phyloP scores from a whole-genome alignment of 1,284 basidiomycete species.

The Tylopilus sp. region DNA sequence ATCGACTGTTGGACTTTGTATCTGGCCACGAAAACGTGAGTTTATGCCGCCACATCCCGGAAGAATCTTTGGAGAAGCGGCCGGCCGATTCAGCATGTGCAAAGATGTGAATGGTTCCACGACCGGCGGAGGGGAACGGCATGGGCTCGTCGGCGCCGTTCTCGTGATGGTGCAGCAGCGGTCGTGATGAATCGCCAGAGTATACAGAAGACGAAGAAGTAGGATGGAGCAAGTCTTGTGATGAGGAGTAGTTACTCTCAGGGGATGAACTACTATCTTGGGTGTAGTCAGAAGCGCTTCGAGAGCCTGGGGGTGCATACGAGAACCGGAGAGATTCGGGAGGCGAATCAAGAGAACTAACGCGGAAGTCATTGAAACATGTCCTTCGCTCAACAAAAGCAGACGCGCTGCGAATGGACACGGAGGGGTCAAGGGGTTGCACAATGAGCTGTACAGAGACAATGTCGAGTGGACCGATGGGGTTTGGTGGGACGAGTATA shows the following conservation, averaged over 20 bases:
- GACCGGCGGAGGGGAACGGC: slow-evolving; percentile 22
- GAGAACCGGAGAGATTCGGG: slow-evolving; percentile 21
- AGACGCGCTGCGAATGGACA: slow-evolving; percentile 51
- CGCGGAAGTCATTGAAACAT: slow-evolving; percentile 40
- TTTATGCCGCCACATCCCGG: slow-evolving; percentile 58
- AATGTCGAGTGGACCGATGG: slow-evolving; percentile 55
- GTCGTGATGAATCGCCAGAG: slow-evolving; percentile 37
- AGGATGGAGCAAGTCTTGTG: slow-evolving; percentile 25
- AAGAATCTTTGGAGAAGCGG: slow-evolving; percentile 48
- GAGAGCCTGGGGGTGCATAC: slow-evolving; percentile 19
- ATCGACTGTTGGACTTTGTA: slow-evolving; percentile 59
- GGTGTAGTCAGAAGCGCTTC: slow-evolving; percentile 12
- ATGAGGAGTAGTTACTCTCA: slow-evolving; percentile 19
- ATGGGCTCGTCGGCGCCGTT: slow-evolving; percentile 15
- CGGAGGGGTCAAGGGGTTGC: slow-evolving; percentile 42
- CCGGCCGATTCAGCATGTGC: slow-evolving; percentile 55
- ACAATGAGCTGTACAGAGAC: slow-evolving; percentile 51
- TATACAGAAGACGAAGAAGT: slow-evolving; percentile 36
- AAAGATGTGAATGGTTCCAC: slow-evolving; percentile 48
- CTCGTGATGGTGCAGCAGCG: slow-evolving; percentile 26
- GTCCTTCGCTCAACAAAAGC: slow-evolving; percentile 56
- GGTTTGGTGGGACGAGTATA: slow-evolving; percentile 41
- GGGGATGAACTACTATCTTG: slow-evolving; percentile 11
- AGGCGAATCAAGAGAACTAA: slow-evolving; percentile 22
- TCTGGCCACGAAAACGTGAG: slow-evolving; percentile 69